Evolutionary conservation across 768 basidiomycete genomes (phyloP), one percentile per base, ranked within the genome.

Genomic region (Hydnomerulius pinastri): DNA sequence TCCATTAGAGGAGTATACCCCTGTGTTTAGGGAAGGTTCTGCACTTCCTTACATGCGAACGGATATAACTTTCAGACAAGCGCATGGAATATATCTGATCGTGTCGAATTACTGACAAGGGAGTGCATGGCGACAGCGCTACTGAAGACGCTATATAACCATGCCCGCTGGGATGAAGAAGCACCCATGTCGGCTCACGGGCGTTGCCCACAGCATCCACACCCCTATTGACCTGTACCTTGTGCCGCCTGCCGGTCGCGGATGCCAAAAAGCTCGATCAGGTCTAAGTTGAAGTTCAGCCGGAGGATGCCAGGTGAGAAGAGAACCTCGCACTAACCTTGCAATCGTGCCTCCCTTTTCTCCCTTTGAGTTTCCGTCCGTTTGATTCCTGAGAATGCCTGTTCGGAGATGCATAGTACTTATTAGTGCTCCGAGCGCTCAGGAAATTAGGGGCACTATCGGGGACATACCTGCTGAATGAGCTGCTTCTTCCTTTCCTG

Each of bases 361-460:
- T 90, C 82, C 28, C 85, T 79, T 48, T 79, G 81, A 0, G 85
- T 90, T 61, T 93, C 91, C 8, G 76, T 85, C 35, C 77, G 77
- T 59, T 86, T 86, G 61, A 84, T 88, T 0, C 90, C 92, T 29
- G 90, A 87, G 67, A 94, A 94, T 0, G 92, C 92, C 90, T 93
- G 50, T 27, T 41, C 40, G 33, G 25, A 30, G 21, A 11, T 33
- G 12, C 18, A 6, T 20, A 36, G 35, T 45, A 30, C 38, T 44
- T 45, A 23, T 20, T 12, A 27, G 41, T 8, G n/a, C 35, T 33
- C 60, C 15, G 3, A 32, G 17, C 21, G 11, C 28, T 44, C 17
- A 35, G 11, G 18, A 27, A 38, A 18, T 21, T 17, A 11, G 12
- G 40, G 15, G 48, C 8, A 27, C 15, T 15, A 5, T 18, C 4